Percentiles rank a stretch among this genome's conserved stretches.
Evolutionary conservation across 441 rosid genomes (phyloP).

Genomic region (Erodium moschatum): DNA sequence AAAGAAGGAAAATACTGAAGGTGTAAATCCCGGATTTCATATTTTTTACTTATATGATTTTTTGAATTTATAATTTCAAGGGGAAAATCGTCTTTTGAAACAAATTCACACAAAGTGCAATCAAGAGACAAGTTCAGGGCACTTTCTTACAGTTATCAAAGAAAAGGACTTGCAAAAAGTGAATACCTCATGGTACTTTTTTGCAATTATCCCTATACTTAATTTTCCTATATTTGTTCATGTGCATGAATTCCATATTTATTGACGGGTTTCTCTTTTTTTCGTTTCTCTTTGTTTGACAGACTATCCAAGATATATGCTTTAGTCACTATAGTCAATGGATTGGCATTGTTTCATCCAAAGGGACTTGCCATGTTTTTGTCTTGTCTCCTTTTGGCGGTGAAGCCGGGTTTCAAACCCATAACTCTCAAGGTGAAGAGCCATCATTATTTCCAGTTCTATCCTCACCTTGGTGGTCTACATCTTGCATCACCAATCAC

Average conservation of each 20-base stretch:
- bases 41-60: too few species aligned
- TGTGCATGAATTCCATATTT: neutral
- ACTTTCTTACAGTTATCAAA: too few species aligned
- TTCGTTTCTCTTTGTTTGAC: constrained; percentile 23
- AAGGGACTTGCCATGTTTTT: constrained; percentile 89
- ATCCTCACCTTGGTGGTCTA: constrained; percentile 87
- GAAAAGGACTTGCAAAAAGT: too few species aligned
- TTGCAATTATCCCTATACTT: neutral
- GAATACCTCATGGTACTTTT: too few species aligned
- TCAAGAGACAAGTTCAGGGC: too few species aligned
- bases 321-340: constrained; percentile 32
- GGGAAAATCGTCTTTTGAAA: too few species aligned
- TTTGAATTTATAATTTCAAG: too few species aligned
- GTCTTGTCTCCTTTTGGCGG: constrained; percentile 88
- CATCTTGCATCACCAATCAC: constrained; percentile 47
- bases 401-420: constrained; percentile 64
- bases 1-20: too few species aligned
- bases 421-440: constrained; percentile 53
- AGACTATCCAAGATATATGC: constrained; percentile 92
- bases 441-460: constrained; percentile 55
- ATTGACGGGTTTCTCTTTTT: constrained; percentile 16
- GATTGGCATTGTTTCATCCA: constrained; percentile 69
- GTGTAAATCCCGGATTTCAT: too few species aligned
- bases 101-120: too few species aligned
- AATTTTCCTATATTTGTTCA: constrained; percentile 9